Percentiles rank a stretch among this genome's conserved stretches.
phyloP scores from a whole-genome alignment of 1,139 yeast species.

The Yamadazyma friedrichii region DNA sequence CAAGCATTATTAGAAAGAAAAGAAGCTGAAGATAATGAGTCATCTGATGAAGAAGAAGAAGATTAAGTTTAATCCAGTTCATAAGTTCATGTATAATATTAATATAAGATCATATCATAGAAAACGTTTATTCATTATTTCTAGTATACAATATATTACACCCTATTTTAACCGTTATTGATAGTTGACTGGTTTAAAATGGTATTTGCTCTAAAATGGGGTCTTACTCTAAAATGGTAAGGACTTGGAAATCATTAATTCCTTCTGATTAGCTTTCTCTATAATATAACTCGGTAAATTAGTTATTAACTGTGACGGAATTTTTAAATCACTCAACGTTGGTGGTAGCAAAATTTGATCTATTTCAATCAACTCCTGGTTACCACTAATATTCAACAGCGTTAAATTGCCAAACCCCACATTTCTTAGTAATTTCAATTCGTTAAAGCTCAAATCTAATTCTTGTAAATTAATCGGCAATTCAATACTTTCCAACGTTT shows the following conservation, averaged over 20 bases:
- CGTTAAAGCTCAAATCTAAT: constrained; percentile 41
- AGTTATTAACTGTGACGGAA: constrained; percentile 36
- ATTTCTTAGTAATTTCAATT: constrained; percentile 36
- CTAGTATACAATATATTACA: neutral
- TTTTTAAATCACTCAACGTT: constrained; percentile 33
- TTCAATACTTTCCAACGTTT: constrained; percentile 38
- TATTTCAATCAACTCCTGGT: constrained; percentile 38
- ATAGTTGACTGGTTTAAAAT: neutral
- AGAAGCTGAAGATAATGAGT: constrained; percentile 47
- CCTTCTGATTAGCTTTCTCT: constrained; percentile 41
- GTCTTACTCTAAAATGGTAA: constrained; percentile 17
- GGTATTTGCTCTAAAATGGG: no score
- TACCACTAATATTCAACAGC: constrained; percentile 42
- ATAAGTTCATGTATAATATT: constrained; percentile 7
- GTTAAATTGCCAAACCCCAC: constrained; percentile 37
- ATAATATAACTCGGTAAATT: constrained; percentile 40
- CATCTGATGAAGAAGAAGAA: constrained; percentile 47
- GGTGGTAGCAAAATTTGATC: constrained; percentile 42
- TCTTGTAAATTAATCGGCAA: constrained; percentile 34
- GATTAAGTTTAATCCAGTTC: constrained; percentile 19
- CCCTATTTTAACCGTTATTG: no score
- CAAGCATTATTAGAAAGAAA: constrained; percentile 78
- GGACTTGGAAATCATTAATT: constrained; percentile 30
- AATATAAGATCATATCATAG: constrained; percentile 8
- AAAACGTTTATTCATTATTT: constrained; percentile 1